A percentile compares a stretch with the other conserved stretches of the same genome.
Evolutionary conservation across 1,284 basidiomycete species (phyloP).

Genomic region (Ustilago sp.): DNA sequence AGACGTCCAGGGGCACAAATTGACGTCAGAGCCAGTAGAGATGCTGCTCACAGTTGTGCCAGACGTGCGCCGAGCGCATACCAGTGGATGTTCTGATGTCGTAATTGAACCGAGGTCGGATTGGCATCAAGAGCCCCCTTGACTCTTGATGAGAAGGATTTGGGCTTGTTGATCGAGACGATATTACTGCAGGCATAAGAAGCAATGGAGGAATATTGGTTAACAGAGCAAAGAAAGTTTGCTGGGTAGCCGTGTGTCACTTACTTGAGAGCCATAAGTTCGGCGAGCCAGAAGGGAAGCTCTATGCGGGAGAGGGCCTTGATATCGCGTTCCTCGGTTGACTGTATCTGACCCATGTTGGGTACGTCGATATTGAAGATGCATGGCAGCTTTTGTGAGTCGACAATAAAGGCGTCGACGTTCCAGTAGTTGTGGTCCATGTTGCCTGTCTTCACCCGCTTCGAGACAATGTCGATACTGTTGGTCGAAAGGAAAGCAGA

Average conservation of each 20-base stretch:
- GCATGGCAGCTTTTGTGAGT: constrained; percentile 62
- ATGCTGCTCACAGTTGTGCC: constrained; percentile 54
- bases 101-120: constrained; percentile 58
- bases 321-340: constrained; percentile 57
- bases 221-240: background rate
- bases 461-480: background rate
- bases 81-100: constrained; percentile 62
- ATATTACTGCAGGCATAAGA: constrained; percentile 44
- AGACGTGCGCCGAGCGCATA: constrained; percentile 65
- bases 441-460: constrained; percentile 1
- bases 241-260: constrained; percentile 6
- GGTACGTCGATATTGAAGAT: constrained; percentile 64
- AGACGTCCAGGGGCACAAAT: background rate
- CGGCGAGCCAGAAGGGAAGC: constrained; percentile 67
- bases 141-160: constrained; percentile 59
- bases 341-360: constrained; percentile 64
- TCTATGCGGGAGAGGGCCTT: constrained; percentile 61
- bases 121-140: constrained; percentile 64
- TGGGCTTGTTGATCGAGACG: constrained; percentile 62
- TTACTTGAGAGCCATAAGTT: constrained; percentile 63
- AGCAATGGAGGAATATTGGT: background rate
- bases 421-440: constrained; percentile 68
- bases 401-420: constrained; percentile 61
- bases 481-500: background rate
- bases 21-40: too few species aligned